Conservation (phyloP, 176 grass and related monocot species). For the Ensete ventricosum region DNA sequence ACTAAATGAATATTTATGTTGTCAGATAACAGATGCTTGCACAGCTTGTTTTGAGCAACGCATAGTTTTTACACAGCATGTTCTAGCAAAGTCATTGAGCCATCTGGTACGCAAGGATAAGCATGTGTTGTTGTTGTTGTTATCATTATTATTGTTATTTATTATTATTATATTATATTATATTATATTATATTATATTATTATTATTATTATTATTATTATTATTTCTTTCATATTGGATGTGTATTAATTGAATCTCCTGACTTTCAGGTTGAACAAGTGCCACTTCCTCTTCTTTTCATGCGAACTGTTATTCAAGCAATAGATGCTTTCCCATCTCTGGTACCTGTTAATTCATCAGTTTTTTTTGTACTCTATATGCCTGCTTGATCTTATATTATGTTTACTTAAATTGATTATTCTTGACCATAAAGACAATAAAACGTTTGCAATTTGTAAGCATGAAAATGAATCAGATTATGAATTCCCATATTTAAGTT, state of each 20-base stretch:
- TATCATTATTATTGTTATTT: too few relatives aligned
- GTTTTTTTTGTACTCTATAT: not conserved
- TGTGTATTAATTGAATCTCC: constrained; percentile 4
- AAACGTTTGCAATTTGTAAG: not conserved
- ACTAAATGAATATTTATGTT: constrained; percentile 5
- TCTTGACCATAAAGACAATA: not conserved
- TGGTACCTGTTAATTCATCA: constrained; percentile 40
- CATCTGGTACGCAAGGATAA: constrained; percentile 52
- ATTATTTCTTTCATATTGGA: constrained; percentile 5
- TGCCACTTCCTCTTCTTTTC: constrained; percentile 93
- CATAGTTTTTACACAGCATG: constrained; percentile 97
- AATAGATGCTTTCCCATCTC: constrained; percentile 87
- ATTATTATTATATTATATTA: too few relatives aligned
- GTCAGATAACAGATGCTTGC: constrained; percentile 95
- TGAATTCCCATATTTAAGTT: not conserved
- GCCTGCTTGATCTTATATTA: not conserved
- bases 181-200: too few relatives aligned
- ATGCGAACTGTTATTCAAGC: constrained; percentile 99
- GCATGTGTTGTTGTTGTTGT: not conserved
- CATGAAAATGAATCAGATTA: not conserved
- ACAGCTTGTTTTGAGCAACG: constrained; percentile 96
- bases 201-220: not conserved
- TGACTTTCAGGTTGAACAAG: constrained; percentile 66
- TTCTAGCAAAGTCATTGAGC: constrained; percentile 81
- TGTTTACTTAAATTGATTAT: not conserved